These are phyloP conservation scores for Pyropia haitanensis DNA, from an alignment of 23 red algal genomes.

Conservation along the genomic window DNA sequence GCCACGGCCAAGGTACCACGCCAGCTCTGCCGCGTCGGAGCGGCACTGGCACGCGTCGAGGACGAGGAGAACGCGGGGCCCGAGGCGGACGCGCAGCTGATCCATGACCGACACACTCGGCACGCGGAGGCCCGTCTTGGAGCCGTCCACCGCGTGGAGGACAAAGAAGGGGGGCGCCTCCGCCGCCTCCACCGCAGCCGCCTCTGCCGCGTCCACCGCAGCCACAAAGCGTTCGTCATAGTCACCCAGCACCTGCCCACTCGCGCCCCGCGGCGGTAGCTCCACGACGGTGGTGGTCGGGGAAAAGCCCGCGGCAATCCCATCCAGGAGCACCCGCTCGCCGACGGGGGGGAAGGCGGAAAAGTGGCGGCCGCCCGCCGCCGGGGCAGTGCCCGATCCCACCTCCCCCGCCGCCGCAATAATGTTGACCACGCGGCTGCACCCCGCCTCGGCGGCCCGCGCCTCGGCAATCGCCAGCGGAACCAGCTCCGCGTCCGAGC, in stretches of 20 bases:
- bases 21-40: constrained; percentile 40
- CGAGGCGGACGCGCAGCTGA: constrained; percentile 7
- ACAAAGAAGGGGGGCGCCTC: constrained; percentile 21
- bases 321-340: constrained; percentile 25
- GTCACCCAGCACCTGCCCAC: constrained; percentile 19
- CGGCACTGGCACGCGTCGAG: constrained; percentile 71
- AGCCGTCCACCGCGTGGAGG: constrained; percentile 77
- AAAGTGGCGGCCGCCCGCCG: constrained; percentile 61
- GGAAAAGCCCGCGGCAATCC: constrained; percentile 32
- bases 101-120: constrained; percentile 35
- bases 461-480: constrained; percentile 53
- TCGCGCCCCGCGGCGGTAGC: constrained; percentile 34
- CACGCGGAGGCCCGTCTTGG: constrained; percentile 60
- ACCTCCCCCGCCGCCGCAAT: constrained; percentile 72
- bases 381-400: constrained; percentile 64
- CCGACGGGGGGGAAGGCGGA: constrained; percentile 43
- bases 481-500: constrained; percentile 70
- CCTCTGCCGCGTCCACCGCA: constrained; percentile 20
- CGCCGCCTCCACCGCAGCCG: constrained; percentile 2
- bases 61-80: constrained; percentile 33
- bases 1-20: constrained; percentile 39
- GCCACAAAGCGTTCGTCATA: constrained; percentile 40
- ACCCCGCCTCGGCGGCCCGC: constrained; percentile 11
- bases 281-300: constrained; percentile 31
- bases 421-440: constrained; percentile 51